Conservation (phyloP, 2,329 filamentous ascomycete species). For the Reticulascus tulasneorum region DNA sequence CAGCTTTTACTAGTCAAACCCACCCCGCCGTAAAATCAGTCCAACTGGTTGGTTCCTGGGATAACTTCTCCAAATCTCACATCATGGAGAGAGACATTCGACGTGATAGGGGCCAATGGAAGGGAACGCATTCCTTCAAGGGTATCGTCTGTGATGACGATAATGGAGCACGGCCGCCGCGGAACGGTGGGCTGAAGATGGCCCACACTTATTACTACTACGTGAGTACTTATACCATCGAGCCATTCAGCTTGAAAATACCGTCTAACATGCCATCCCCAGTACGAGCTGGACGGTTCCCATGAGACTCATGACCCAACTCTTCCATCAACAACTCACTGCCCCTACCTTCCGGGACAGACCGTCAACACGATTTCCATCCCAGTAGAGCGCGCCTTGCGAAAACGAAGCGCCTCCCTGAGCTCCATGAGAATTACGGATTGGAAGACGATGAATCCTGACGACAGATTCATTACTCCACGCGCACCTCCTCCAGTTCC, state of each 20-base stretch:
- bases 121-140: constrained; percentile 80
- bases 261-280: constrained; percentile 22
- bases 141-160: constrained; percentile 81
- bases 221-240: constrained; percentile 48
- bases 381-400: constrained; percentile 61
- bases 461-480: constrained; percentile 70
- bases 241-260: neutral
- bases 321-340: constrained; percentile 70
- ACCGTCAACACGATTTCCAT: constrained; percentile 80
- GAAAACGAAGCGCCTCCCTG: constrained; percentile 62
- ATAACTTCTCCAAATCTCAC: constrained; percentile 81
- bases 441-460: constrained; percentile 72
- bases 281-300: constrained; percentile 82
- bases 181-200: constrained; percentile 83
- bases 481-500: constrained; percentile 43
- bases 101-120: constrained; percentile 74
- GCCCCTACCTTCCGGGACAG: constrained; percentile 85
- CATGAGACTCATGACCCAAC: constrained; percentile 71
- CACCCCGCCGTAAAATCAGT: constrained; percentile 63
- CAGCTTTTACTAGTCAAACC: constrained; percentile 46
- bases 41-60: constrained; percentile 87
- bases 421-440: constrained; percentile 55
- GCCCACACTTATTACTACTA: constrained; percentile 95
- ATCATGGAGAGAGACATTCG: constrained; percentile 75
- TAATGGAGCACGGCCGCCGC: constrained; percentile 45